Conservation (phyloP, 441 rosid genomes). For the Euphorbia schlechtendalii region DNA sequence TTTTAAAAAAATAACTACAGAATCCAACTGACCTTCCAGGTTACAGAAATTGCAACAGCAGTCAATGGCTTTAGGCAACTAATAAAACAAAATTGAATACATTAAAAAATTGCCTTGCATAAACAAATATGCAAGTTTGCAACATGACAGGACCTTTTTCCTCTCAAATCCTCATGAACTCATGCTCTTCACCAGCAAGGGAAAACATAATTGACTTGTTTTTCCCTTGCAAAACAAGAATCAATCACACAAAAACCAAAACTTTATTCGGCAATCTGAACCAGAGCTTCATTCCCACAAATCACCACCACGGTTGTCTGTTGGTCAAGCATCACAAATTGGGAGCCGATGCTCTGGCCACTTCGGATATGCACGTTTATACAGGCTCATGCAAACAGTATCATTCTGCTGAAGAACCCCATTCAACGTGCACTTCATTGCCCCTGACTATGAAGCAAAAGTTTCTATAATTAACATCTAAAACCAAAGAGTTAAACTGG, state of each 20-base stretch:
- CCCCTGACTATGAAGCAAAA: conserved; percentile 45
- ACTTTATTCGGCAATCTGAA: conserved; percentile 41
- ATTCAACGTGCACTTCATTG: conserved; percentile 78
- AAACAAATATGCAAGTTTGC: neutral
- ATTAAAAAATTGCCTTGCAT: neutral
- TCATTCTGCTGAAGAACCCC: conserved; percentile 88
- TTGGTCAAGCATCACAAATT: conserved; percentile 38
- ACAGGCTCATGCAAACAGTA: conserved; percentile 81
- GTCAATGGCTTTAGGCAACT: neutral
- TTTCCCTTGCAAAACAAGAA: neutral
- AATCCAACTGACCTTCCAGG: too few species aligned
- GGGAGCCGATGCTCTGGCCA: conserved; percentile 79
- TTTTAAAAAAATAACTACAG: too few species aligned
- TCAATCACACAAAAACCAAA: conserved; percentile 19
- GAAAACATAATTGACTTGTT: neutral
- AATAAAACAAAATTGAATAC: neutral
- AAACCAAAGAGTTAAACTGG: neutral
- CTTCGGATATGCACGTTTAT: conserved; percentile 83
- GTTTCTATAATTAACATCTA: neutral
- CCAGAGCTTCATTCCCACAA: conserved; percentile 78
- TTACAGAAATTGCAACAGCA: too few species aligned
- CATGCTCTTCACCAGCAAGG: neutral
- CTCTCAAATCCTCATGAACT: neutral
- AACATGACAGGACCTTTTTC: neutral
- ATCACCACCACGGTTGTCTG: conserved; percentile 16